Evolutionary conservation across 2,329 filamentous ascomycete genomes (phyloP).

Genomic region (Neopestalotiopsis clavispora): DNA sequence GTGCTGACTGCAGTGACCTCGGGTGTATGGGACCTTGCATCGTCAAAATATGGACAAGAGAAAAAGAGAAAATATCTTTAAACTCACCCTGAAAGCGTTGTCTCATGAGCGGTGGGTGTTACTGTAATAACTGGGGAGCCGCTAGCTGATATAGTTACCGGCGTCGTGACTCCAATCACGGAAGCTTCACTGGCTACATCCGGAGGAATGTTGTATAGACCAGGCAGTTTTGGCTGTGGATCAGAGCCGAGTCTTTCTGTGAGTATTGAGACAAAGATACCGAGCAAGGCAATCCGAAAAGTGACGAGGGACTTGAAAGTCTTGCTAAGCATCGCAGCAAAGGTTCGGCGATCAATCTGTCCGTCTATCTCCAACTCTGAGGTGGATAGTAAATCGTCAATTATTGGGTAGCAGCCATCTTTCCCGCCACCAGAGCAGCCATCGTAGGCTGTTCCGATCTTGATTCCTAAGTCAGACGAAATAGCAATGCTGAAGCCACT

Average conservation of each 20-base stretch:
- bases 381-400: neutral
- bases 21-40: neutral
- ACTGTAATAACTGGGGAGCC: no score
- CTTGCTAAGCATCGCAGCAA: neutral
- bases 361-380: neutral
- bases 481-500: no score
- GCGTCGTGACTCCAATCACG: neutral
- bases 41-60: neutral
- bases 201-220: neutral
- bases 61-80: neutral
- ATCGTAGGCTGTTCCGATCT: neutral
- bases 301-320: neutral
- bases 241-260: neutral
- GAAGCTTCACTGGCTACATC: neutral
- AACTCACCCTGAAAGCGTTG: neutral
- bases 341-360: neutral
- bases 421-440: neutral
- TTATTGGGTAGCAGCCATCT: neutral
- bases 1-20: neutral
- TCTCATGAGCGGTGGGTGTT: neutral
- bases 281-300: neutral
- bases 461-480: neutral
- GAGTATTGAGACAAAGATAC: neutral
- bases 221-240: neutral
- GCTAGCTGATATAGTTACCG: neutral